These are phyloP conservation scores for Suillus clintonianus DNA, from an alignment of 768 basidiomycete genomes.

Conservation along the genomic window DNA sequence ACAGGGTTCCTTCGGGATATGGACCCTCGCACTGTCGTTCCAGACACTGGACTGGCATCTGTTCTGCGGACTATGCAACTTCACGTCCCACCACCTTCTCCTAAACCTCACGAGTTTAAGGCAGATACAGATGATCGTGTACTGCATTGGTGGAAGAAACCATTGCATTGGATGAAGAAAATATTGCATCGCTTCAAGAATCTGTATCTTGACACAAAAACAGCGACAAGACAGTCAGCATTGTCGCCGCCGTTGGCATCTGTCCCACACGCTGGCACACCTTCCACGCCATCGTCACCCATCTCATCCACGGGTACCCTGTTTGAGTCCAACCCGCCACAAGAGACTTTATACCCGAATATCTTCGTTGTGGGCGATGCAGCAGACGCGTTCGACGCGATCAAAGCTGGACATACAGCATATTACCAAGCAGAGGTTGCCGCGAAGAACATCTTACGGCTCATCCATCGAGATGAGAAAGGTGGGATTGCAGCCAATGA, in stretches of 20 bases:
- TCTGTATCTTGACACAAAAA: background rate
- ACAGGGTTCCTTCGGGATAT: constrained; percentile 46
- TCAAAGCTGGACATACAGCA: constrained; percentile 60
- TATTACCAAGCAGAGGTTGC: constrained; percentile 55
- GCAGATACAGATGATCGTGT: background rate
- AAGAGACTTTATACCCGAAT: constrained; percentile 44
- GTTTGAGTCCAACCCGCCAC: background rate
- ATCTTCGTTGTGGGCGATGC: constrained; percentile 66
- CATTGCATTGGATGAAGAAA: background rate
- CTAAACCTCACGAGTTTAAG: background rate
- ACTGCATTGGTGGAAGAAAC: background rate
- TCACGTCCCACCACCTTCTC: constrained; percentile 1
- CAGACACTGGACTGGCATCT: constrained; percentile 39
- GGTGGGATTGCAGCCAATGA: background rate
- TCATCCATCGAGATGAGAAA: constrained; percentile 35
- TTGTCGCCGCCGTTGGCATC: background rate
- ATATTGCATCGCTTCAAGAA: too few relatives aligned
- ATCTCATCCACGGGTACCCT: constrained; percentile 15
- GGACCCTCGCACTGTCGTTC: constrained; percentile 43
- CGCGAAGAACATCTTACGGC: constrained; percentile 52
- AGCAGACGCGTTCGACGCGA: constrained; percentile 65
- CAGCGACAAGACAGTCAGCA: background rate
- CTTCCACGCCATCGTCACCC: background rate
- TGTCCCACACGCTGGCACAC: background rate
- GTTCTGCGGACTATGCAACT: constrained; percentile 55